These are phyloP conservation scores for Aegilops umbellulata DNA, from an alignment of 176 grass and related monocot species.

Conservation along the genomic window DNA sequence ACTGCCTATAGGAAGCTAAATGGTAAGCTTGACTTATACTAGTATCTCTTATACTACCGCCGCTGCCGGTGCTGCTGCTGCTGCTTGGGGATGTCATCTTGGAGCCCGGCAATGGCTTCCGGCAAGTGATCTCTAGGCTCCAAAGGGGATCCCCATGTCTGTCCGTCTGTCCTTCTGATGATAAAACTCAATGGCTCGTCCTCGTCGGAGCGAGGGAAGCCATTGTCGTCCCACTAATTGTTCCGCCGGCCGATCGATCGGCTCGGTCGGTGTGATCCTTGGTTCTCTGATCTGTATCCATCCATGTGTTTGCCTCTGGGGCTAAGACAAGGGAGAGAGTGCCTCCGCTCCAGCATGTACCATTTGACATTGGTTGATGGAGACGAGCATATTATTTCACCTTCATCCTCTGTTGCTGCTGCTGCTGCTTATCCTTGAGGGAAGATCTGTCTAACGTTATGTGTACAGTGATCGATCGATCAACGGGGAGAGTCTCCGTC, in stretches of 20 bases:
- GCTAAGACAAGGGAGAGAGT: neutral
- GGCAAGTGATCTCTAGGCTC: neutral
- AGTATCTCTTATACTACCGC: slow-evolving; percentile 30
- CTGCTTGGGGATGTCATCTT: slow-evolving; percentile 29
- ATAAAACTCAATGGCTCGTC: slow-evolving; percentile 27
- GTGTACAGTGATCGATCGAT: slow-evolving; percentile 43
- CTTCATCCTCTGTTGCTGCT: slow-evolving; percentile 22
- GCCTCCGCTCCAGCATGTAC: neutral
- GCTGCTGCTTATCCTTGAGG: neutral
- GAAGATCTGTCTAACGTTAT: slow-evolving; percentile 25
- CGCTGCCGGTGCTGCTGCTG: neutral
- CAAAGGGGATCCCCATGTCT: slow-evolving; percentile 7
- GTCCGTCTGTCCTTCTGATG: neutral
- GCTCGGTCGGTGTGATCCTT: neutral
- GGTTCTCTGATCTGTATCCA: slow-evolving; percentile 14
- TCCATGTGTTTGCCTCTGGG: slow-evolving; percentile 9
- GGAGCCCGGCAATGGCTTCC: slow-evolving; percentile 26
- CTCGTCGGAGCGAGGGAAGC: slow-evolving; percentile 3
- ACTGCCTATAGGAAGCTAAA: slow-evolving; percentile 34
- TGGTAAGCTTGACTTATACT: slow-evolving; percentile 59
- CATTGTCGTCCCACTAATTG: neutral
- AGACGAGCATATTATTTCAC: slow-evolving; percentile 38
- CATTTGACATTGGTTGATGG: slow-evolving; percentile 30
- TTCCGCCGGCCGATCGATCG: neutral
- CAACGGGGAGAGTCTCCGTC: slow-evolving; percentile 2